phyloP scores from a whole-genome alignment of 441 rosid genomes.

The Gossypium davidsonii region DNA sequence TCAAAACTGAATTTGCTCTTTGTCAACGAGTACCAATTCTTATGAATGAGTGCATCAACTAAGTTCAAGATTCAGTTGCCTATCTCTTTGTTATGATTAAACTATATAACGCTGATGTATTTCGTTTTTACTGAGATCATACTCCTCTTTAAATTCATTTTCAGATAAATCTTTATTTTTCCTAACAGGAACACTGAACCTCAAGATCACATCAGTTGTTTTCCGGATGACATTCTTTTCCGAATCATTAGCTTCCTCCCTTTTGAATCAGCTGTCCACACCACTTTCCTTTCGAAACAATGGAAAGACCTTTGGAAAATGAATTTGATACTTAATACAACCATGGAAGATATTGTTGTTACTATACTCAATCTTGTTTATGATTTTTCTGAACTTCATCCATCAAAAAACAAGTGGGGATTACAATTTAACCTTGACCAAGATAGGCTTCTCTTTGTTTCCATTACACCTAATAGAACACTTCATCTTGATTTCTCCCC shows the following conservation, averaged over 20 bases:
- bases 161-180: neutral
- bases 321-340: neutral
- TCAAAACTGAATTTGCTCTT: neutral
- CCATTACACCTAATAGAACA: neutral
- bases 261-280: neutral
- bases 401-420: neutral
- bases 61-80: too few relatives aligned
- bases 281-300: neutral
- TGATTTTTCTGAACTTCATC: neutral
- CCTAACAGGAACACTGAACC: neutral
- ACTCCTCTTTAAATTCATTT: neutral
- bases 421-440: neutral
- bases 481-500: neutral
- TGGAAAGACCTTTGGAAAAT: conserved; percentile 1
- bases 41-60: neutral
- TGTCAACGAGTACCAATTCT: neutral
- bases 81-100: too few relatives aligned
- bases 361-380: neutral
- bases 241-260: neutral
- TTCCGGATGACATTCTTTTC: neutral
- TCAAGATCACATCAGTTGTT: neutral
- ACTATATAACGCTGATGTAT: too few relatives aligned
- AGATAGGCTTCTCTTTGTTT: neutral
- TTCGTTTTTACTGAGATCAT: too few relatives aligned
- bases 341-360: neutral